Evolutionary conservation across 257 asterid genomes (phyloP), one percentile per base, ranked within the genome.

Genomic region (Solanum virginianum): DNA sequence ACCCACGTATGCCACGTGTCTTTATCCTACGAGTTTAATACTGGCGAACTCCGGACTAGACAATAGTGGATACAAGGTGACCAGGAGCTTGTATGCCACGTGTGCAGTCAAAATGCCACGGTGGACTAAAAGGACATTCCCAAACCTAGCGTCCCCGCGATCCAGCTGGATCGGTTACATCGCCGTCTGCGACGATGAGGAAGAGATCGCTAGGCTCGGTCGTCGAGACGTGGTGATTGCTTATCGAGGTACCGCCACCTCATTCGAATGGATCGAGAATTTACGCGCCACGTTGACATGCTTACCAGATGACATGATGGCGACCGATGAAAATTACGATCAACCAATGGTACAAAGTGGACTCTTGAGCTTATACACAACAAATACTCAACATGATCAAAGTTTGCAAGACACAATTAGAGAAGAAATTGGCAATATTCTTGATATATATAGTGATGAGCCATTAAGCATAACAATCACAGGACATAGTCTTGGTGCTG

Each of bases 401-500:
- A 94, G 98, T 84, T 82, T 97, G 14, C 90, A 87, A 15, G 92
- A 90, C 13, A 49, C 89, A 2, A 81, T 96, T 3, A 75, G 92
- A 24, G 90, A 89, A 22, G 94, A 94, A 81, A 86, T 94, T 0
- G 36, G 47, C 2, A 83, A 86, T 26, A 83, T 97, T 16, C 83
- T 97, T 0, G 39, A 86, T 36, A 87, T 62, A 6, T 95, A 97
- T 39, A 91, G 89, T 0, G 93, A 89, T 18, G 96, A 92, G 86
- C 90, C 96, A 10, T 16, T 97, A 36, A 97, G 98, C 84, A 91
- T 97, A 11, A 97, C 99, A 14, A 91, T 97, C 47, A 94, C 99
- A 5, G 98, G 99, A 1, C 99, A 97, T 88, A 95, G 98, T 88
- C 91, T 97, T 1, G 99, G 99, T 11, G 98, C 98, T 8, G 99